phyloP scores from a whole-genome alignment of 805 yeast genomes.

The Yarrowia divulgata region DNA sequence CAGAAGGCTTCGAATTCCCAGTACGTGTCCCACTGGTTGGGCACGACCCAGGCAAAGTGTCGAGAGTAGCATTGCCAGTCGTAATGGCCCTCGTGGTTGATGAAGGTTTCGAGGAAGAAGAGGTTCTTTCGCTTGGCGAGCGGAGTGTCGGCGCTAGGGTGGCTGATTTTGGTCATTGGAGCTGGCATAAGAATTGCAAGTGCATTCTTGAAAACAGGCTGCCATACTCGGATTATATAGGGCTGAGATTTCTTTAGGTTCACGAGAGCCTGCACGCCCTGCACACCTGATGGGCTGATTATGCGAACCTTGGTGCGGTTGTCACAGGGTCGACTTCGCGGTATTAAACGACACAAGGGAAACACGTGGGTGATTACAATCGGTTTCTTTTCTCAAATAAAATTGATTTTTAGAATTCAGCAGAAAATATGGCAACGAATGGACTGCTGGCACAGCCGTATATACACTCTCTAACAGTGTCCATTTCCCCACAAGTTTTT shows the following conservation, averaged over 20 bases:
- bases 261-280: not conserved
- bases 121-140: constrained; percentile 20
- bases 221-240: not conserved
- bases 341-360: not conserved
- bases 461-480: not conserved
- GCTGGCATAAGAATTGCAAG: not conserved
- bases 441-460: no score
- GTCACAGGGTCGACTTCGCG: not conserved
- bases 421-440: no score
- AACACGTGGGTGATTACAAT: not conserved
- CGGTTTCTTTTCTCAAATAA: not conserved
- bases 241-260: not conserved
- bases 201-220: no score
- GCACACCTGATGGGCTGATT: constrained; percentile 32
- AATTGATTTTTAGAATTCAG: no score
- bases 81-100: constrained; percentile 30
- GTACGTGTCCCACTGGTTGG: constrained; percentile 29
- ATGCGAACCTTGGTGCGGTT: constrained; percentile 6
- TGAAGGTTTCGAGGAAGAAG: constrained; percentile 26
- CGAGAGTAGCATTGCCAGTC: constrained; percentile 23
- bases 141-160: constrained; percentile 13
- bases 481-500: not conserved
- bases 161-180: constrained; percentile 3
- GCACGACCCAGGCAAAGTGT: constrained; percentile 21
- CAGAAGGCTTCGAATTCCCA: constrained; percentile 23